Conservation (phyloP, 345 rosid species). For the Brassica napus region DNA sequence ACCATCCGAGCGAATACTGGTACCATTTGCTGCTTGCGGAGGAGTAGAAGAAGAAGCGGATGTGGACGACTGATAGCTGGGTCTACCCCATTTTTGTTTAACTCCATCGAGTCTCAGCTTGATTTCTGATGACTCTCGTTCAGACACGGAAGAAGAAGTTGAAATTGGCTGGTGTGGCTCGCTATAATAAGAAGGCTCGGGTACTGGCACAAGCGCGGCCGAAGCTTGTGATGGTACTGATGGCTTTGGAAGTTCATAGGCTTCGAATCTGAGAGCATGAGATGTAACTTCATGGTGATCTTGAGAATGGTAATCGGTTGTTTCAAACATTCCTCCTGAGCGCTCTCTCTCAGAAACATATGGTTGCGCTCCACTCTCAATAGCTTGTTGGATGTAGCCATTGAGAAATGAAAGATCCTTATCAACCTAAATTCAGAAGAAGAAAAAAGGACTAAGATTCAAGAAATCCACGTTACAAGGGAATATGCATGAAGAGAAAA, state of each 20-base stretch:
- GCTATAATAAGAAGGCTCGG: constrained; percentile 62
- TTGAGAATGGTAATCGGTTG: constrained; percentile 57
- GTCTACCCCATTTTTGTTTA: constrained; percentile 91
- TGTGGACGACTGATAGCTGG: constrained; percentile 55
- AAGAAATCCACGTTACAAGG: constrained; percentile 1
- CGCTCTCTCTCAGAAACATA: constrained; percentile 84
- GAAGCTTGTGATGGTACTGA: constrained; percentile 50
- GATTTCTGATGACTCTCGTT: constrained; percentile 58
- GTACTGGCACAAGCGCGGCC: constrained; percentile 71
- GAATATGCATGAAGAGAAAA: background rate
- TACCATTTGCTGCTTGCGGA: constrained; percentile 56
- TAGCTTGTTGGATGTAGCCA: constrained; percentile 63
- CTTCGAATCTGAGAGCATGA: constrained; percentile 91
- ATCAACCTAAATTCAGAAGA: constrained; percentile 63
- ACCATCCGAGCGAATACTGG: constrained; percentile 43
- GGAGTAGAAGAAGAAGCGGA: constrained; percentile 58
- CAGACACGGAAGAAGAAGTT: constrained; percentile 51
- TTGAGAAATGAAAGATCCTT: constrained; percentile 75
- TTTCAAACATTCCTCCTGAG: constrained; percentile 53
- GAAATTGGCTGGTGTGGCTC: constrained; percentile 54
- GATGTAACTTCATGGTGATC: constrained; percentile 61
- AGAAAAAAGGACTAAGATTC: constrained; percentile 21
- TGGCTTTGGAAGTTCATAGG: constrained; percentile 88
- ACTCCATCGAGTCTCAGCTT: constrained; percentile 94
- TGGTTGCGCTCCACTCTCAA: constrained; percentile 80